Evolutionary conservation across 371 early-diverging fungal genomes (phyloP), one percentile per base, ranked within the genome.

Genomic region (Entomophthora muscae): DNA sequence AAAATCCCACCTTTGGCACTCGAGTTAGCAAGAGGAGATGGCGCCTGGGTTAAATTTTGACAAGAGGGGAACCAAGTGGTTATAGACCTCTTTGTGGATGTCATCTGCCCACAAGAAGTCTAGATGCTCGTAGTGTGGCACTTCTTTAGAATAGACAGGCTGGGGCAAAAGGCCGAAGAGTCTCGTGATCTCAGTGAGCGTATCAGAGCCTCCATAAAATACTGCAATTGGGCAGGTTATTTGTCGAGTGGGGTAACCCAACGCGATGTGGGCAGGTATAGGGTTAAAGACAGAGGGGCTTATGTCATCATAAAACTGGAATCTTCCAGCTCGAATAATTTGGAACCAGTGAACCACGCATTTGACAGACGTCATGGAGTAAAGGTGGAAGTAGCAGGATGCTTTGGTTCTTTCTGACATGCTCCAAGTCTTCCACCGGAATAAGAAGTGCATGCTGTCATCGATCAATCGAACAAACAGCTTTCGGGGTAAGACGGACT

Each of bases 271-370:
- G 3, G 75, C 66, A 51, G 70, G 73, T 0, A 72, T 75, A 24
- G 81, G 76, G 29, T 82, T 79, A 13, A 85, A 82, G 21, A 83
- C 83, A 5, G 42, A 42, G 17, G 42, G 42, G 5, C 10, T 5
- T 32, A 84, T 69, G 53, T 95, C 96, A 67, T 95, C 94, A 66
- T 87, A 95, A 90, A 93, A 92, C 67, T 93, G 92, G 63, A 95
- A 88, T 23, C 77, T 72, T 1, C 85, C 84, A 7, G 84, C 81
- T n/a, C 91, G 75, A 56, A 93, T 92, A 66, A 95, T 93, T 75
- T 94, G 94, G 73, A 95, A 93, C 93, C 93, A 89, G 66, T 90
- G 90, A 76, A 94, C 96, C 28, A 94, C 78, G 31, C 83, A 81
- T 68, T 95, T 91, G 52, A 93, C 94, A 64, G 91, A 88, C 0